Evolutionary conservation across 2,329 filamentous ascomycete species (phyloP).

Genomic region (Xylariales sp.): DNA sequence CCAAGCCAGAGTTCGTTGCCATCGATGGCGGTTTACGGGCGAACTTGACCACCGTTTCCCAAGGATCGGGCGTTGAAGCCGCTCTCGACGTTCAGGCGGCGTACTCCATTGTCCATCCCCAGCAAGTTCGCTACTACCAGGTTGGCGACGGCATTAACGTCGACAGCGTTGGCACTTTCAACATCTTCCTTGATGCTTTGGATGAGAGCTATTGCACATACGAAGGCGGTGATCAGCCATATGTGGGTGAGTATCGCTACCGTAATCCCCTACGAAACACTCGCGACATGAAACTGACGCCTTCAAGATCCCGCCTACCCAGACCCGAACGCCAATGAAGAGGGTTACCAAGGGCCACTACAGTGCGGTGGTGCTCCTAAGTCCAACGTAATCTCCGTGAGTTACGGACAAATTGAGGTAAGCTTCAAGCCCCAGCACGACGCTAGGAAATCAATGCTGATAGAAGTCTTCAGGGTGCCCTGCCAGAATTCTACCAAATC

Average conservation of each 20-base stretch:
- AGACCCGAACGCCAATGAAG: slow-evolving; percentile 52
- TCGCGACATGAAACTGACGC: background rate
- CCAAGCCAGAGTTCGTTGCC: slow-evolving; percentile 36
- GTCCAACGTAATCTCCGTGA: slow-evolving; percentile 66
- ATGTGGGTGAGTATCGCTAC: slow-evolving; percentile 35
- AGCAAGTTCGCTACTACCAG: slow-evolving; percentile 39
- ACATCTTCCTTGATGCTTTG: slow-evolving; percentile 52
- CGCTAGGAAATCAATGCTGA: background rate
- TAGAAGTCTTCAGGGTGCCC: slow-evolving; percentile 23
- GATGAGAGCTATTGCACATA: slow-evolving; percentile 60
- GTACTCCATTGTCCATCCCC: slow-evolving; percentile 39
- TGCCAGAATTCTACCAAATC: slow-evolving; percentile 55
- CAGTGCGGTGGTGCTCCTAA: slow-evolving; percentile 46
- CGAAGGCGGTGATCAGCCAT: slow-evolving; percentile 53
- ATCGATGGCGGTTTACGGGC: slow-evolving; percentile 39
- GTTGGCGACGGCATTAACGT: slow-evolving; percentile 40
- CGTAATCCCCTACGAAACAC: background rate
- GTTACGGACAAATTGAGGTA: slow-evolving; percentile 64
- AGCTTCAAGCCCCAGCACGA: background rate
- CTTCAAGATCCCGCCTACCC: slow-evolving; percentile 42
- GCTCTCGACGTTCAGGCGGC: slow-evolving; percentile 39
- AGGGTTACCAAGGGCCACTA: slow-evolving; percentile 47
- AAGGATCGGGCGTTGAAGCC: slow-evolving; percentile 38
- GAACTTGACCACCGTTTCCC: slow-evolving; percentile 35
- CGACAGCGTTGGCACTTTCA: slow-evolving; percentile 42